Evolutionary conservation across 139 green algal species (phyloP).

Genomic region (Auxenochlorella pyrenoidosa): DNA sequence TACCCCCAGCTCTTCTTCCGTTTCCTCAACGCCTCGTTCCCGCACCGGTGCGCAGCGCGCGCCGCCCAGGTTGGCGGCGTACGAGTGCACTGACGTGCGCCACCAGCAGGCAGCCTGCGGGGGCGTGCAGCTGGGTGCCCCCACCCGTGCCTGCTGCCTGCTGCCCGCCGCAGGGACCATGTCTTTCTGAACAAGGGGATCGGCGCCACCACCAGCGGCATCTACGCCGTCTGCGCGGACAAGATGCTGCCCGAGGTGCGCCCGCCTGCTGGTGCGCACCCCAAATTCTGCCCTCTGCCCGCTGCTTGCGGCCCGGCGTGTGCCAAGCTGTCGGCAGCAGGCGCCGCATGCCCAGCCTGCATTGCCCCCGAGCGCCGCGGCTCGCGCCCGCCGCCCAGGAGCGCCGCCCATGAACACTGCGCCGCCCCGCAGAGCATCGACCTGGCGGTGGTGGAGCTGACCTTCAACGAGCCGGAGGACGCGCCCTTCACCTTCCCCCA

Average conservation of each 20-base stretch:
- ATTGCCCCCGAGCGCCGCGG: too few relatives aligned
- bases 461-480: slow-evolving; percentile 10
- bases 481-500: slow-evolving; percentile 3
- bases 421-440: background rate
- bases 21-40: slow-evolving; percentile 15
- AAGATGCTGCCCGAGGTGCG: slow-evolving; percentile 17
- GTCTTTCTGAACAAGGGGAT: slow-evolving; percentile 19
- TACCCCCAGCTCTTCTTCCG: slow-evolving; percentile 1
- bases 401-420: too few relatives aligned
- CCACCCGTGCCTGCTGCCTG: background rate
- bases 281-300: too few relatives aligned
- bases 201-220: slow-evolving; percentile 18
- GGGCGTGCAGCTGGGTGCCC: too few relatives aligned
- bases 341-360: too few relatives aligned
- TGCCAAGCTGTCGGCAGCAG: background rate
- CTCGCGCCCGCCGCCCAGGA: too few relatives aligned
- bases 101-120: too few relatives aligned
- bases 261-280: background rate
- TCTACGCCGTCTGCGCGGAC: background rate
- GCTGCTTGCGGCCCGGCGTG: background rate
- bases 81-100: too few relatives aligned
- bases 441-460: background rate
- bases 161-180: background rate
- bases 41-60: background rate
- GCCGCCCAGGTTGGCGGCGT: too few relatives aligned